Conservation (phyloP, 225 moss, liverwort and hornwort genomes). For the Thuidium tamariscinum region DNA sequence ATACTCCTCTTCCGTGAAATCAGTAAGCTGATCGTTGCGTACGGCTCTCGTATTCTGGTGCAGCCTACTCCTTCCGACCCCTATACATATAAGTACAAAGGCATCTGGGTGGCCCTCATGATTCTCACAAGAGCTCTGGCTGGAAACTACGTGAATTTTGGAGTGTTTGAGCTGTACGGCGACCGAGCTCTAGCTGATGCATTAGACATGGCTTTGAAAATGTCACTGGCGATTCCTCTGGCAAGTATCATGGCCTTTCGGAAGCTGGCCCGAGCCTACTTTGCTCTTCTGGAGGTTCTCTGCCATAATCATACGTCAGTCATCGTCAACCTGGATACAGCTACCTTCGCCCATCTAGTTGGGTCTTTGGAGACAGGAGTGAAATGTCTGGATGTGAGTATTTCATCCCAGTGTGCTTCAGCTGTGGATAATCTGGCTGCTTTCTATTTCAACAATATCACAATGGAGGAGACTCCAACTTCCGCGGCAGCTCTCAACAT, state of each 20-base stretch:
- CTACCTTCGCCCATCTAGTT: conserved; percentile 43
- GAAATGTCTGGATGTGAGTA: conserved; percentile 52
- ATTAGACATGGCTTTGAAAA: conserved; percentile 52
- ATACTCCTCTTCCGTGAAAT: conserved; percentile 49
- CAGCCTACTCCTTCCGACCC: conserved; percentile 47
- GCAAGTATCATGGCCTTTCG: conserved; percentile 58
- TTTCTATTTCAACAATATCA: conserved; percentile 56
- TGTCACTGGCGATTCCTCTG: conserved; percentile 51
- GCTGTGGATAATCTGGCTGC: conserved; percentile 56
- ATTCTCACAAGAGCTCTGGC: conserved; percentile 55
- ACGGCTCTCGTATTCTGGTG: conserved; percentile 42
- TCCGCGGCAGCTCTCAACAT: conserved; percentile 38
- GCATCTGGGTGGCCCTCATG: conserved; percentile 55
- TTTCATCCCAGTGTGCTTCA: conserved; percentile 50
- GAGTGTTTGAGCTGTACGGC: conserved; percentile 58
- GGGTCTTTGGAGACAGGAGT: conserved; percentile 55
- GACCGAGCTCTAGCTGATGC: conserved; percentile 52
- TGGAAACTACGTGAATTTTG: conserved; percentile 61
- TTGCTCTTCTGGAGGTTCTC: conserved; percentile 32
- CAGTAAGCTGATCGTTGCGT: conserved; percentile 51
- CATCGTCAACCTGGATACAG: conserved; percentile 49
- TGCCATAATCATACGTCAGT: conserved; percentile 56
- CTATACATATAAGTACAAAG: conserved; percentile 62
- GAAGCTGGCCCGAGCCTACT: conserved; percentile 55
- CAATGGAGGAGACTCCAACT: conserved; percentile 38